phyloP scores from a whole-genome alignment of 306 rosid species.

The Inga leiocalycina region DNA sequence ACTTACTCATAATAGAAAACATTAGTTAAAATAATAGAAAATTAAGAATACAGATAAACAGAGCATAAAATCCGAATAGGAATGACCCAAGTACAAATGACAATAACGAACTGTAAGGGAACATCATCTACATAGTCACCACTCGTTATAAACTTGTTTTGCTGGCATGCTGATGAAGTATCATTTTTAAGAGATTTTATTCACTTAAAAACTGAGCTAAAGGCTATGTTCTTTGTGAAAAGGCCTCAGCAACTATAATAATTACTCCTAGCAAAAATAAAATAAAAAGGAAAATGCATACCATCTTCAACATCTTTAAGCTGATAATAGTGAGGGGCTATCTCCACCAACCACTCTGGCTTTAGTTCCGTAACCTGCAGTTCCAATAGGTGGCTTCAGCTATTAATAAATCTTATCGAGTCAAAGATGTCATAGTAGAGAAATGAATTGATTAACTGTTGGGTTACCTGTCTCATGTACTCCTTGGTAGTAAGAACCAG shows the following conservation, averaged over 20 bases:
- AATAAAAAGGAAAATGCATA: conserved; percentile 43
- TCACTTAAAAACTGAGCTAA: neutral
- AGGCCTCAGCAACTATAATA: conserved; percentile 12
- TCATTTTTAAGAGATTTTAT: neutral
- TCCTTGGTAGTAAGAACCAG: conserved; percentile 93
- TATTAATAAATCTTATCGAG: conserved; percentile 14
- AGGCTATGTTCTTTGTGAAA: neutral
- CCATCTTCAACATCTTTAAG: conserved; percentile 92
- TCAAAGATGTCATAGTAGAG: conserved; percentile 10
- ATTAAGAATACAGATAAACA: too few relatives aligned
- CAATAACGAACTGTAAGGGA: too few relatives aligned
- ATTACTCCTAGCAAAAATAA: conserved; percentile 11
- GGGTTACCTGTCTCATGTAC: conserved; percentile 88
- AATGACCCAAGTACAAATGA: too few relatives aligned
- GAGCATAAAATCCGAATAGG: too few relatives aligned
- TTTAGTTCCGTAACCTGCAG: conserved; percentile 80
- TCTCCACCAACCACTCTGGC: conserved; percentile 94
- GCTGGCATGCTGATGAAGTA: neutral
- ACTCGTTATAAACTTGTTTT: neutral
- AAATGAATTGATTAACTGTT: neutral
- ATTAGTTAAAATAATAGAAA: too few relatives aligned
- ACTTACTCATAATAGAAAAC: too few relatives aligned
- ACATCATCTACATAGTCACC: neutral
- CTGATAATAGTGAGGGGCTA: conserved; percentile 96
- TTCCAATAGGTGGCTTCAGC: conserved; percentile 35